Base-by-base conservation (phyloP, 1,139 yeast species). In the Suhomyces chickasaworum region DNA sequence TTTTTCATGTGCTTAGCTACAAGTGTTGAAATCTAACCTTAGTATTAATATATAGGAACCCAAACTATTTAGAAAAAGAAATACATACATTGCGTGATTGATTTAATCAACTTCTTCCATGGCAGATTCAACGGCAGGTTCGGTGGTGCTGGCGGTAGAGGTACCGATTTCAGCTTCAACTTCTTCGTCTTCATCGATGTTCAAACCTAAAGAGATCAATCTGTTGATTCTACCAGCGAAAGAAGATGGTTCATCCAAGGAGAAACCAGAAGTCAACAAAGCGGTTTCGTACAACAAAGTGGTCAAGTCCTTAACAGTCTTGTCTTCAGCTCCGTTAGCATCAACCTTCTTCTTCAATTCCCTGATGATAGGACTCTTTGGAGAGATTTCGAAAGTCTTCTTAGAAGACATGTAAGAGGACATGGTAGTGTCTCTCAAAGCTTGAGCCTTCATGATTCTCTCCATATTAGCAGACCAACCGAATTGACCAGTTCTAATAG, bases 401-500 rank as follows among this genome's bases (percentile, higher is more conserved):
- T 95, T 95, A 49, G 99, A 93, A 40, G 99, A 87, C 99, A 93
- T 95, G 95, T 93, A 93, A 54, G 97, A 84, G 43, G 98, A 90
- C 99, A 95, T 93, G 62, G 96, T 84, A 62, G 96, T 88, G 75
- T 93, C 99, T 81, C 99, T 91, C 66, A 93, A 83, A 64, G 99
- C 99, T 82, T 93, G 99, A 55, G 99, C 99, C 83, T 93, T 93
- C 99, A 93, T 95, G 82, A 93, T 93, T 86, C 99, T 93, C 81
- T 93, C 99, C 99, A 95, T 95, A 83, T 93, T 93, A 65, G 99
- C 99, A 61, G 99, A 93, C 99, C 99, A 93, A 72, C 99, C 99
- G 73, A 93, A 93, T 81, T 93, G 99, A 64, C 97, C 98, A 61
- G 99, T 93, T 84, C 98, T 90, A 71, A 93, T 91, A 63, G 99